Evolutionary conservation across 345 rosid species (phyloP).

Genomic region (Rubroshorea leprosula): DNA sequence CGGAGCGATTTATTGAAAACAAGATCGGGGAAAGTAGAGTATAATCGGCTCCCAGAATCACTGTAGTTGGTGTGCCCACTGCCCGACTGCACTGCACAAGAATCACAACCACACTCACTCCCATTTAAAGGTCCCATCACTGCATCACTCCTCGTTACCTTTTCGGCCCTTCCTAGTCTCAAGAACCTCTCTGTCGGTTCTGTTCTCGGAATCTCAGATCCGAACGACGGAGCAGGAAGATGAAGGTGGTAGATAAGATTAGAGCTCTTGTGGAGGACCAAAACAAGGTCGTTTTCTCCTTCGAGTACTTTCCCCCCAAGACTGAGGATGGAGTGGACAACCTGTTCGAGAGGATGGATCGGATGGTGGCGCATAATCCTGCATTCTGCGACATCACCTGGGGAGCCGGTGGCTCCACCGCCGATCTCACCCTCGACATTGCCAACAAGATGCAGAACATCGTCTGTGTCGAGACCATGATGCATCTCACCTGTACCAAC

Average conservation of each 20-base stretch:
- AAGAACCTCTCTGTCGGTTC: neutral
- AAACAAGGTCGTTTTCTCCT: conserved; percentile 73
- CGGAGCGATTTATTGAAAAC: neutral
- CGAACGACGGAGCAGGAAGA: conserved; percentile 24
- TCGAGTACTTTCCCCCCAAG: conserved; percentile 98
- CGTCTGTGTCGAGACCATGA: conserved; percentile 95
- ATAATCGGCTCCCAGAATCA: conserved; percentile 14
- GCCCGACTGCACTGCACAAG: neutral
- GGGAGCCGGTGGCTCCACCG: conserved; percentile 99
- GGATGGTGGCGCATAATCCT: conserved; percentile 83
- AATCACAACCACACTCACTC: neutral
- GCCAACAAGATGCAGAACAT: conserved; percentile 94
- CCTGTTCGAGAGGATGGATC: conserved; percentile 94
- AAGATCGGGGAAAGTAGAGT: neutral
- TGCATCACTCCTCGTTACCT: neutral
- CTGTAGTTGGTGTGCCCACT: conserved; percentile 9
- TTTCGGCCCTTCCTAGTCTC: neutral
- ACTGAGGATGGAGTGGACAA: conserved; percentile 97
- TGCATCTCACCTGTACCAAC: conserved; percentile 98
- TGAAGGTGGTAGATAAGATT: conserved; percentile 93
- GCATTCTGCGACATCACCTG: conserved; percentile 97
- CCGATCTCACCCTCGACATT: conserved; percentile 89
- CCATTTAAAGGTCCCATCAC: neutral
- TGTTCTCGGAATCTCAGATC: neutral
- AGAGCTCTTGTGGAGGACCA: conserved; percentile 22